A percentile compares a stretch with the other conserved stretches of the same genome.
Conservation (phyloP, 192 early-diverging fungal genomes). For the Phlyctochytrium planicorne region DNA sequence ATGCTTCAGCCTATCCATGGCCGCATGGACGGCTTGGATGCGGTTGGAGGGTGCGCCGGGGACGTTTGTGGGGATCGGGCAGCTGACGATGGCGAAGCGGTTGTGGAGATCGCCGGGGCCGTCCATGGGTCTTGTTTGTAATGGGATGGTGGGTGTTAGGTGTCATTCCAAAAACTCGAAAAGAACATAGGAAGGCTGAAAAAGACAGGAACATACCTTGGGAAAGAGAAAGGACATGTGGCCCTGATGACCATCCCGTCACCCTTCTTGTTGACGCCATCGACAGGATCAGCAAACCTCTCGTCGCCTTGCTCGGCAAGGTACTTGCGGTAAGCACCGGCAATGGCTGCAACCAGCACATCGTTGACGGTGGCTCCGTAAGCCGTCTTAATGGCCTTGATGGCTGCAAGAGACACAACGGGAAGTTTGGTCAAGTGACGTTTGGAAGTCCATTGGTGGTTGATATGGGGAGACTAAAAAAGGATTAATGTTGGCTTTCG, state of each 20-base stretch:
- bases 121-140: too few species aligned
- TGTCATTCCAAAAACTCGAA: too few species aligned
- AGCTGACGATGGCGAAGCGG: slow-evolving; percentile 4
- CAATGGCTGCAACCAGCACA: slow-evolving; percentile 18
- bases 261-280: neutral
- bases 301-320: too few species aligned
- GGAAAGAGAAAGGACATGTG: slow-evolving; percentile 4
- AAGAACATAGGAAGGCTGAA: too few species aligned
- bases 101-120: slow-evolving; percentile 11
- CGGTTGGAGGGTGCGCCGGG: neutral
- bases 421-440: neutral
- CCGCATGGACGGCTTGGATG: neutral
- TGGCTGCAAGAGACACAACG: slow-evolving; percentile 10
- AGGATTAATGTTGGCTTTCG: neutral
- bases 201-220: neutral
- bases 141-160: too few species aligned
- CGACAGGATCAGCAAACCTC: too few species aligned
- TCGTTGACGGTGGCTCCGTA: slow-evolving; percentile 18
- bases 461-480: neutral
- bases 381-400: slow-evolving; percentile 11
- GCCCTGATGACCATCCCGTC: neutral
- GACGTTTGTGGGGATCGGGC: slow-evolving; percentile 10
- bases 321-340: slow-evolving; percentile 9
- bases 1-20: neutral
- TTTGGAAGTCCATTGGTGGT: neutral